phyloP scores from a whole-genome alignment of 371 early-diverging fungal genomes.

The Mucor sp. region DNA sequence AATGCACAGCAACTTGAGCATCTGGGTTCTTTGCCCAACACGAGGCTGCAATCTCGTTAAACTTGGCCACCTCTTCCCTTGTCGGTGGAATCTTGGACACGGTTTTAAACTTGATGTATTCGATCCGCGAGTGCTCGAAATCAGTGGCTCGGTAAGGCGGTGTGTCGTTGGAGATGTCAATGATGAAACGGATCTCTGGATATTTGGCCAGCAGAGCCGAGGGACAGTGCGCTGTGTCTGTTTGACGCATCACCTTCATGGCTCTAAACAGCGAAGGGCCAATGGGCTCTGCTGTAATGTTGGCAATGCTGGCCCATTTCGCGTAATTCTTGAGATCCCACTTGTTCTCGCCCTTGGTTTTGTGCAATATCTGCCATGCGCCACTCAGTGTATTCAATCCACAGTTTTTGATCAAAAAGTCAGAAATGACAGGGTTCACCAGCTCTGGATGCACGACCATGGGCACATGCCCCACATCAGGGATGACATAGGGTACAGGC shows the following conservation, averaged over 20 bases:
- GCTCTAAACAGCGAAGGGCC: constrained; percentile 60
- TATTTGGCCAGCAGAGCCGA: constrained; percentile 59
- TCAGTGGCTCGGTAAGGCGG: constrained; percentile 69
- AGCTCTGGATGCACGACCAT: constrained; percentile 70
- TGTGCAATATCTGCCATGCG: constrained; percentile 62
- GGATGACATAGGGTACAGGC: constrained; percentile 61
- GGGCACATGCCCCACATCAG: constrained; percentile 65
- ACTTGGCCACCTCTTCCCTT: constrained; percentile 56
- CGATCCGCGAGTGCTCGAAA: constrained; percentile 59
- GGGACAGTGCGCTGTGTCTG: constrained; percentile 66
- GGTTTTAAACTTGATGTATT: constrained; percentile 66
- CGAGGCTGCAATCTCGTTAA: constrained; percentile 50
- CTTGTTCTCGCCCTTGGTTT: constrained; percentile 63
- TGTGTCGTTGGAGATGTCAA: constrained; percentile 55
- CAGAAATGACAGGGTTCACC: constrained; percentile 66
- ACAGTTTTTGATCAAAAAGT: constrained; percentile 68
- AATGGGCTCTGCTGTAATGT: constrained; percentile 54
- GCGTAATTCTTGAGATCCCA: constrained; percentile 74
- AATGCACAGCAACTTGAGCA: constrained; percentile 72
- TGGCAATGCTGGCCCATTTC: constrained; percentile 62
- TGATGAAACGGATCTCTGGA: constrained; percentile 63
- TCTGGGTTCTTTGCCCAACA: constrained; percentile 66
- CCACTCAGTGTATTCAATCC: constrained; percentile 60
- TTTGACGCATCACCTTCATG: constrained; percentile 70
- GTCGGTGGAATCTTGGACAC: constrained; percentile 73